Evolutionary conservation across 2,329 filamentous ascomycete species (phyloP).

Genomic region (Plectosphaerella cucumerina): DNA sequence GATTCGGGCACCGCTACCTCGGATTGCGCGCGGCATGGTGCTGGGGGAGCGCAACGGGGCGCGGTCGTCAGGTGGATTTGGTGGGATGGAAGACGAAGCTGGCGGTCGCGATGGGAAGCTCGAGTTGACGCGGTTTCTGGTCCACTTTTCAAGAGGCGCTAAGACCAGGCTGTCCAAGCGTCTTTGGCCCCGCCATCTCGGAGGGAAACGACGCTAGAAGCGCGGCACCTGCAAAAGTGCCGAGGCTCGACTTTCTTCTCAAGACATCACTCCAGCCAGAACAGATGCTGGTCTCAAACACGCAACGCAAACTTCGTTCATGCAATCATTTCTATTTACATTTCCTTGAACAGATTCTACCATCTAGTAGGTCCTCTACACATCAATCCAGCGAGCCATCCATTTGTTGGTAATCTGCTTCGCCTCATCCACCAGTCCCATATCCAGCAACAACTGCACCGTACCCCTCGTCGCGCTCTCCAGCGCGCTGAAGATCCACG

Average conservation of each 20-base stretch:
- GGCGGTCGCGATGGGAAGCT: not conserved
- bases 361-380: not conserved
- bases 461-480: slow-evolving; percentile 53
- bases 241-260: not conserved
- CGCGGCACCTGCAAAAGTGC: not conserved
- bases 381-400: slow-evolving; percentile 54
- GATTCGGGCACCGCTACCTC: slow-evolving; percentile 33
- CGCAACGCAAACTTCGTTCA: not conserved
- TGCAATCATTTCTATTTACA: not conserved
- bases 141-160: too few species aligned
- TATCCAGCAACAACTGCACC: slow-evolving; percentile 46
- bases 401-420: slow-evolving; percentile 51
- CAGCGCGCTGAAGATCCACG: slow-evolving; percentile 46
- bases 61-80: not conserved
- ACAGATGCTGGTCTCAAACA: too few species aligned
- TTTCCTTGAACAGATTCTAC: not conserved
- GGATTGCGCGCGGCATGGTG: slow-evolving; percentile 53
- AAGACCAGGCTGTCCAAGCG: too few species aligned
- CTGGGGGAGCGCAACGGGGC: not conserved
- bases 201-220: not conserved
- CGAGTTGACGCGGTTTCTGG: not conserved
- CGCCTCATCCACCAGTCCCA: slow-evolving; percentile 58
- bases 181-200: not conserved
- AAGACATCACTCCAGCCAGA: not conserved
- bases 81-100: not conserved